Conservation (phyloP, 345 rosid genomes). For the Hibiscus tridactylites region DNA sequence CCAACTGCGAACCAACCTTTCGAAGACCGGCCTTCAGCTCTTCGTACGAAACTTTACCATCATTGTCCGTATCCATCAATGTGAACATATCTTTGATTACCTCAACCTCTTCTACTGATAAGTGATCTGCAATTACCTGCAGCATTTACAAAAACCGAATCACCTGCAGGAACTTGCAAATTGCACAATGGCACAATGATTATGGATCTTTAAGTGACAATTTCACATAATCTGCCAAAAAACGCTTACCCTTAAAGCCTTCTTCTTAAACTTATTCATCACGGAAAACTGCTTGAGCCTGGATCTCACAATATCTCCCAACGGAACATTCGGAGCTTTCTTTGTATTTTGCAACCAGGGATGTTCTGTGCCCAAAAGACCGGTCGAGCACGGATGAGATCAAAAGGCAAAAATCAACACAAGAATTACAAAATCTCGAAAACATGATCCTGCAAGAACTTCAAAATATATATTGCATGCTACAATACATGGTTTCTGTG, state of each 20-base stretch:
- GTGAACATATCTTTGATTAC: conserved; percentile 87
- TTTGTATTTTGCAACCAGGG: conserved; percentile 88
- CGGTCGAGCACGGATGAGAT: neutral
- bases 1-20: conserved; percentile 85
- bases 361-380: conserved; percentile 45
- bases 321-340: conserved; percentile 97
- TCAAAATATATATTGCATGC: neutral
- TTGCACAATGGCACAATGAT: neutral
- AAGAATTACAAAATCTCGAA: neutral
- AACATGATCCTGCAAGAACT: neutral
- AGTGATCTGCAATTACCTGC: conserved; percentile 93
- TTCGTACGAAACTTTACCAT: conserved; percentile 73
- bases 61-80: conserved; percentile 83
- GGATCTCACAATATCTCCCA: conserved; percentile 89
- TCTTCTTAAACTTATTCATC: conserved; percentile 97
- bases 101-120: conserved; percentile 79
- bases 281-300: conserved; percentile 88
- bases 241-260: conserved; percentile 65
- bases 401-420: neutral
- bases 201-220: conserved; percentile 1
- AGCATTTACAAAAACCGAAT: conserved; percentile 17
- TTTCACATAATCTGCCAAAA: conserved; percentile 1
- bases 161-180: neutral
- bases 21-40: conserved; percentile 89
- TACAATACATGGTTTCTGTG: neutral